Evolutionary conservation across 2,329 filamentous ascomycete genomes (phyloP), one percentile per base, ranked within the genome.

Genomic region (Aspergillus jensenii): DNA sequence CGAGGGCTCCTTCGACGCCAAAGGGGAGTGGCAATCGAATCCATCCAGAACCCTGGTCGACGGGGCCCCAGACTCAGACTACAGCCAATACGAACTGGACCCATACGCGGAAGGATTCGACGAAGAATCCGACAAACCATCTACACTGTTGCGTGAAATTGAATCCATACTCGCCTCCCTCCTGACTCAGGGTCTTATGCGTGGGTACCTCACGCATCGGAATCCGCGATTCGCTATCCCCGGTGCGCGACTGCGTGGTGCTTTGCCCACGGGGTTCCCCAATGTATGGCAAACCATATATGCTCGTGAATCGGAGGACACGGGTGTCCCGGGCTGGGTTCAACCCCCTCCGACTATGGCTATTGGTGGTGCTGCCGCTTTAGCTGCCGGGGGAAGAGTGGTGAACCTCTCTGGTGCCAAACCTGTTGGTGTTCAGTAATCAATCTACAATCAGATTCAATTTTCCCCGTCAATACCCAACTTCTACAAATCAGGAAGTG

Each of bases 161-260:
- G 91, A 96, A 74, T 86, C 86, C 45, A 86, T 90, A 49, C 82
- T 96, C 12, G 85, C 90, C 0, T 88, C 87, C 11, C 82, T 97
- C 12, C 84, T 96, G 19, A 86, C 89, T 50, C 90, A 96, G 73
- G 90, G 90, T 0, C 79, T 96, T 23, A 81, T 97, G 70, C 87
- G 88, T 64, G 93, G 93, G 2, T 97, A 93, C 68, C 83, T 97
- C 27, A 90, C 90, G 15, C 91, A 96, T 67, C 84, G 84, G 25
- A 86, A 87, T 68, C 83, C 84, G 44, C 87, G 90, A 49, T 92
- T 97, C 68, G 92, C 91, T 12, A 90, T 97, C 44, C 86, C 89
- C 52, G 92, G 93, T 3, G 87, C 90, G 23, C 70, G 73, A 43
- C 51, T 71, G 23, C 71, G 73, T 5, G 75, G 75, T 7, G 75